Base-by-base conservation (phyloP, 345 rosid genomes). In the Heritiera fomes region DNA sequence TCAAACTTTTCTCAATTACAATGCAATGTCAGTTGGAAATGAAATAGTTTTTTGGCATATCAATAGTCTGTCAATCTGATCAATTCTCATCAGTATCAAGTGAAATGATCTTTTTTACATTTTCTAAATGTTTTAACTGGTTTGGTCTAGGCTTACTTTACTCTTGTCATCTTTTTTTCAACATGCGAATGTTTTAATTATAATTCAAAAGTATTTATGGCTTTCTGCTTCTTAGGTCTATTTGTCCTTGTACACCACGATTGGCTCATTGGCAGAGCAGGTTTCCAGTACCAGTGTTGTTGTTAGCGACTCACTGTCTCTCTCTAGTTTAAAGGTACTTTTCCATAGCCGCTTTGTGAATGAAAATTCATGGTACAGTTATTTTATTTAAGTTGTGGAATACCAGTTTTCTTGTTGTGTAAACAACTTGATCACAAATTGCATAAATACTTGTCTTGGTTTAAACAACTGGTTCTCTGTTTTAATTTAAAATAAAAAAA, bases 311-410 rank as follows among this genome's bases (percentile, higher is more conserved):
- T 87, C 97, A 14, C 92, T 94, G 56, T 82, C 87, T 32, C 86
- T 96, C 87, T 92, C 93, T 69, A 92, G 87, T 87, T 85, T 96
- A 78, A 94, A 94, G 97, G 99, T 96, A 86, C 43, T 45, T 63
- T 79, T 69, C 17, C 30, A 3, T 72, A 34, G 20, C n/a, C 0
- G 2, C 32, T 10, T 69, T 69, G 73, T 23, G 28, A 0, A 23
- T 23, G 28, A 23, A 23, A 23, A 23, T 23, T 69, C 56, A 46
- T 47, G 17, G n/a, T 69, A 12, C 32, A 45, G 18, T 68, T 68
- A 9, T 68, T 64, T 64, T 12, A 12, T 65, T 40, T 62, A 30
- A 18, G 66, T 30, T 5, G 66, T 32, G 18, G 8, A 10, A 61
- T 60, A 9, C 28, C 0, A 11, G 65, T 61, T 61, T 12, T 61